Evolutionary conservation across 805 yeast species (phyloP), one percentile per base, ranked within the genome.

Genomic region (Monosporozyma servazzii): DNA sequence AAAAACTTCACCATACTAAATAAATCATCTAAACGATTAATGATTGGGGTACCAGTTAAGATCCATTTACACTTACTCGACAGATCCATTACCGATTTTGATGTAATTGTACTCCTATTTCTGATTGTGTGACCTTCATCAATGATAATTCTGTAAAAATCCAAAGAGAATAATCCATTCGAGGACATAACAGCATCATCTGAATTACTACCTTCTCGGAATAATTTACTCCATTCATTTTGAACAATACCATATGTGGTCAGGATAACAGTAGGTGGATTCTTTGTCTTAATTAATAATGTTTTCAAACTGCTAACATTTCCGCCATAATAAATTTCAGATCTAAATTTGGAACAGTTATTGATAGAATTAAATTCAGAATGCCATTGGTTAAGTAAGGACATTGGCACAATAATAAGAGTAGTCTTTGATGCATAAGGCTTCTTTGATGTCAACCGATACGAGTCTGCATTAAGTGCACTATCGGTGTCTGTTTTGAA

Each of bases 71-170:
- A 73, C 18, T 74, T 71, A 58, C 87, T 80, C 9, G 69, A 60
- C n/a, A 90, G 62, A 21, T 78, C 84, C 66, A 78, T 80, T 7
- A 89, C 76, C 0, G 97, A 85, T 56, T 81, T 83, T 0, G 96
- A 81, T 0, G 96, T 84, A 53, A 83, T 83, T 1, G 96, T 82
- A 45, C 77, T 71, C 59, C 90, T 74, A 64, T 89, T 90, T 61
- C 95, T 75, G 53, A 90, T 90, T 25, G 77, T 86, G 63, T 91
- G 98, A 9, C 93, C 97, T 67, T 90, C 98, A 67, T 90, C 97
- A 9, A 91, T 63, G 0, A 87, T 83, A 3, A 90, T 70, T 47
- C 98, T 74, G 58, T 84, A 82, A 63, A 84, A 91, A 45, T 80
- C 77, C 3, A 87, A 80, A 0, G 88, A 79, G 63, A 76, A 89